Base-by-base conservation (phyloP, 208 protist genomes). In the Leishmania lainsoni region DNA sequence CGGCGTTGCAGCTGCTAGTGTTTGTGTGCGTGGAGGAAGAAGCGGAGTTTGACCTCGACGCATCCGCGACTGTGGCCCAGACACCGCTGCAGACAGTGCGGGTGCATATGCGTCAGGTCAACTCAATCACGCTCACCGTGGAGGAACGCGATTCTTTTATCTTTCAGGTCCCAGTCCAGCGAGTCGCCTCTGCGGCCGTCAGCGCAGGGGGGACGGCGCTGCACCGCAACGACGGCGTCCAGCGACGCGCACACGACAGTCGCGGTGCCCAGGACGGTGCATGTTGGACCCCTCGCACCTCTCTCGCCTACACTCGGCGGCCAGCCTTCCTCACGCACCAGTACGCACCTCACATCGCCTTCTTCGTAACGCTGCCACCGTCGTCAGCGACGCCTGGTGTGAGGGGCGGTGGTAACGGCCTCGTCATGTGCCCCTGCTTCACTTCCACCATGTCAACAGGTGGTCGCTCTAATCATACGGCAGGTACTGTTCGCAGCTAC, bases 281-380 rank as follows among this genome's bases (percentile, higher is more conserved):
- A 12, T 49, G 69, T 52, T 54, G 35, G 69, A 73, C 45, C 45
- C 4, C 45, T 32, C 22, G 22, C 42, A 26, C 49, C 72, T 61
- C 72, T 45, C 85, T 88, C 51, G 83, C 74, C 75, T 89, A 91
- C 65, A 91, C 85, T 14, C 85, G 76, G 26, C 89, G 84, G 49
- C 92, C 90, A 5, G 83, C 78, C 63, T 85, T 96, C 45, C 81
- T 96, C 20, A 75, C 81, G 69, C 89, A 94, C 72, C 88, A 90
- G 45, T 92, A 93, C 80, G 77, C 88, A 45, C 88, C 88, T 16
- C 80, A 89, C 75, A 75, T 96, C 71, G 86, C 83, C 59, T 89
- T 96, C 75, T 94, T 96, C 66, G 86, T 83, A 8, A 72, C 70
- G 45, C 65, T 84, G 63, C 76, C 83, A 3, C 54, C 78, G n/a